Percentiles rank a stretch among this genome's conserved stretches.
These are phyloP conservation scores for Coemansia sp. DNA, from an alignment of 192 early-diverging fungal genomes.

Conservation along the genomic window DNA sequence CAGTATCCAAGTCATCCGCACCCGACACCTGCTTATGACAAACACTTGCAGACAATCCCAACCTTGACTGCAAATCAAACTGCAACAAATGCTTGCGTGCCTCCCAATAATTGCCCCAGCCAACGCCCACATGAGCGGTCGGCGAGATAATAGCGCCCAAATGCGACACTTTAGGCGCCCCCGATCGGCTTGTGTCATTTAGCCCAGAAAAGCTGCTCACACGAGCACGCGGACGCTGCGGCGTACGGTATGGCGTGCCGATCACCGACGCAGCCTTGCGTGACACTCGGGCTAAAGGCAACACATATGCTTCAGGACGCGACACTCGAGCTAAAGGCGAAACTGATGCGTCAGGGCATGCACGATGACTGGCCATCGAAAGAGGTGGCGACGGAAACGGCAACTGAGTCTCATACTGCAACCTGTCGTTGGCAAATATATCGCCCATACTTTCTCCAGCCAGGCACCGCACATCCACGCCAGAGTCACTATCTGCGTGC, in stretches of 20 bases:
- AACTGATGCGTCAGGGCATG: conserved; percentile 27
- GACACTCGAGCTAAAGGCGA: background rate
- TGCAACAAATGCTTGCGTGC: conserved; percentile 30
- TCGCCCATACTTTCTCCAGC: conserved; percentile 26
- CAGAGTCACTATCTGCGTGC: conserved; percentile 3
- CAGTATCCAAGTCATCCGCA: background rate
- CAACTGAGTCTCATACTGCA: background rate
- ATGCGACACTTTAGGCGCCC: conserved; percentile 4
- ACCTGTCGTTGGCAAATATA: conserved; percentile 34
- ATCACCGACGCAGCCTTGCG: conserved; percentile 42
- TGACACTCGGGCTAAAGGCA: background rate
- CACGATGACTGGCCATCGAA: conserved; percentile 3
- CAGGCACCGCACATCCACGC: background rate
- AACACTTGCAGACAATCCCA: conserved; percentile 2
- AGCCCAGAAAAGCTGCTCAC: conserved; percentile 39
- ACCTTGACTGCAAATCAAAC: conserved; percentile 35
- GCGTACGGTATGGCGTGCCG: conserved; percentile 11
- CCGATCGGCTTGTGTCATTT: background rate
- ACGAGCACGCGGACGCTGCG: conserved; percentile 4
- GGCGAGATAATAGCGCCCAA: conserved; percentile 32
- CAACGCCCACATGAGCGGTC: conserved; percentile 39
- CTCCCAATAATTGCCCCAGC: conserved; percentile 54
- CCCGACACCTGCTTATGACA: too few relatives aligned
- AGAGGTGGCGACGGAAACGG: conserved; percentile 24
- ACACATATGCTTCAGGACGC: conserved; percentile 32